phyloP scores from a whole-genome alignment of 805 yeast species.

The Ogataea minuta region DNA sequence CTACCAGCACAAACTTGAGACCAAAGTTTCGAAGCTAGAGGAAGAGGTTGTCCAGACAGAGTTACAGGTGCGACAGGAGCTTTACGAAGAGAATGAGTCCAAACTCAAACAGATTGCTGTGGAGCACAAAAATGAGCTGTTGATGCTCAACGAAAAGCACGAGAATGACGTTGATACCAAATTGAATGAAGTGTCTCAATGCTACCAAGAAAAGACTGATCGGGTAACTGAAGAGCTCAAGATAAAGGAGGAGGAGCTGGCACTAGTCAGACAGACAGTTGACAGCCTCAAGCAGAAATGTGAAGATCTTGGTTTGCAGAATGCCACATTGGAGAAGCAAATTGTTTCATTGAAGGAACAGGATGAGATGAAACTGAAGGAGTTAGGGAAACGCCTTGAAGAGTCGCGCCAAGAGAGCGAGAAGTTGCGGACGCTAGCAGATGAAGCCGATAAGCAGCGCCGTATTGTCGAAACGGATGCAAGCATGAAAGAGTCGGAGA shows the following conservation, averaged over 20 bases:
- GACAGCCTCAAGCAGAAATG: constrained; percentile 11
- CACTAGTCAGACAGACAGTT: constrained; percentile 8
- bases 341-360: constrained; percentile 8
- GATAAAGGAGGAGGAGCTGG: constrained; percentile 11
- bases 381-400: constrained; percentile 4
- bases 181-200: constrained; percentile 31
- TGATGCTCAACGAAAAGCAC: constrained; percentile 31
- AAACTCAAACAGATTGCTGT: constrained; percentile 38
- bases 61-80: constrained; percentile 27
- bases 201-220: constrained; percentile 34
- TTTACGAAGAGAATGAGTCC: constrained; percentile 34
- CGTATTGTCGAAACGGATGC: constrained; percentile 4
- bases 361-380: constrained; percentile 5
- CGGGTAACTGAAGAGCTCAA: constrained; percentile 17
- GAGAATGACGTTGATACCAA: constrained; percentile 30
- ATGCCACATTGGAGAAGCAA: constrained; percentile 8
- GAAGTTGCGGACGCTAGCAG: constrained; percentile 5
- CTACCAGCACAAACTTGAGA: constrained; percentile 21
- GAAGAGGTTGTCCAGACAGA: constrained; percentile 30
- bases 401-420: constrained; percentile 7
- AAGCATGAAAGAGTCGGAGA: constrained; percentile 10
- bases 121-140: constrained; percentile 33
- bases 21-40: constrained; percentile 26
- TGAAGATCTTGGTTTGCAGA: constrained; percentile 6
- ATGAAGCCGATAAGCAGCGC: constrained; percentile 8